Evolutionary conservation across 768 basidiomycete genomes (phyloP), one percentile per base, ranked within the genome.

Genomic region (Leccinum obscurum): DNA sequence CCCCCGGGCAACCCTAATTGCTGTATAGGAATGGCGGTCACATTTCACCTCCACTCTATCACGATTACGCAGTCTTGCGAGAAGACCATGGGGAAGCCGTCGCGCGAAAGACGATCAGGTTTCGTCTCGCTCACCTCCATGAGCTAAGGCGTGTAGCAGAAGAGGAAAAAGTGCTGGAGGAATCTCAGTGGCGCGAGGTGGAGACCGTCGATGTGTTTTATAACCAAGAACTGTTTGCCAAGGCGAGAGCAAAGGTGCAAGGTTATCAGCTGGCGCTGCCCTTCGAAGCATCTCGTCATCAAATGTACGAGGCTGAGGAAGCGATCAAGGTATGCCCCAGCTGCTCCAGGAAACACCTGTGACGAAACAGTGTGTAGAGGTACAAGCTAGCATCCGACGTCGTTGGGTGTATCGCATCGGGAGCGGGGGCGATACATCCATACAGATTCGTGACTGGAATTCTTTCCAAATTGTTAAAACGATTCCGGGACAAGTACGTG

Each of bases 401-500:
- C 2, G 71, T 74, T 0, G 89, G 87, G 1, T 82, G 81, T 56
- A 79, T 90, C 39, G 72, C 76, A 13, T 83, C 80, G 24, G 68
- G 72, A 0, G 89, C 83, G 11, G 88, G 86, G 6, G 84, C 88
- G 0, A 72, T 87, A 4, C 87, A 90, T 67, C 85, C 89, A 2
- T 91, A 91, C 68, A 83, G 83, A 24, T 78, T 88, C 48, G 83
- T 90, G 13, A 91, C 88, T 1, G 81, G 84, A 0, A 78, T 89
- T 28, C 75, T 89, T 9, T 65, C 78, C 24, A 83, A 82, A 32
- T 76, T 89, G 4, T 70, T 89, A 4, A 51, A 71, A 14, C 74
- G 75, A 30, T 78, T 85, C 65, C 68, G 80, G 13, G 68, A 81
- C 11, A 78, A 73, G 85, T 85, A 62, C 62, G 79, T 70, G 10